Base-by-base conservation (phyloP, 495 filamentous ascomycete genomes). In the Hyaloscypha finlandica region DNA sequence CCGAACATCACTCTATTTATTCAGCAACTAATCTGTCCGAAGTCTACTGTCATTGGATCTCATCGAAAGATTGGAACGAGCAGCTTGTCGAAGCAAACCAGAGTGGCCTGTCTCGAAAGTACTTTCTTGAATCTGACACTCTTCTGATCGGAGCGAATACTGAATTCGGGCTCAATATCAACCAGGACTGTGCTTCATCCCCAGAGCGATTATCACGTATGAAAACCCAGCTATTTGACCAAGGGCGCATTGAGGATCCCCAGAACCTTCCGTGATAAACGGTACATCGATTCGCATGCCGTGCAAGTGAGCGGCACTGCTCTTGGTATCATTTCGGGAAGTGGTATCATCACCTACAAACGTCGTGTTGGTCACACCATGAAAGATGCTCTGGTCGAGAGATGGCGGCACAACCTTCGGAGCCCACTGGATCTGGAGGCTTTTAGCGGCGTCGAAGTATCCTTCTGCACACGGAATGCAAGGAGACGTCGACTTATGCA, bases 361-460 rank as follows among this genome's bases (percentile, higher is more conserved):
- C 61, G 66, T 16, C 66, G 33, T 12, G 52, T n/a, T 11, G 66
- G 66, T 9, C 55, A 59, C 6, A 59, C 61, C 12, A 55, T 65
- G 51, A 68, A 68, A 65, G 55, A 64, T 22, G 61, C 55, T 9
- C 20, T 69, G 4, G 62, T 69, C n/a, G 67, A 69, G 35, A 32
- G 54, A 14, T 69, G 61, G 67, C 8, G 53, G 32, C 31, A 69
- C 29, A 65, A 60, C 42, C 22, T 31, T 22, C 16, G 33, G 20
- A 11, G 54, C 60, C 42, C 42, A 48, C 42, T 14, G 11, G 16
- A 16, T 19, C 61, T 69, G 4, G 67, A 61, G 42, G 11, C 14
- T 8, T 64, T 31, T 39, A 9, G 9, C 16, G 53, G 67, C 22
- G 25, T 69, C 6, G 61, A 69, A 32, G 55, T 69, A 11, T 69